Evolutionary conservation across 495 filamentous ascomycete genomes (phyloP), one percentile per base, ranked within the genome.

Genomic region (Annulohypoxylon maeteangense): DNA sequence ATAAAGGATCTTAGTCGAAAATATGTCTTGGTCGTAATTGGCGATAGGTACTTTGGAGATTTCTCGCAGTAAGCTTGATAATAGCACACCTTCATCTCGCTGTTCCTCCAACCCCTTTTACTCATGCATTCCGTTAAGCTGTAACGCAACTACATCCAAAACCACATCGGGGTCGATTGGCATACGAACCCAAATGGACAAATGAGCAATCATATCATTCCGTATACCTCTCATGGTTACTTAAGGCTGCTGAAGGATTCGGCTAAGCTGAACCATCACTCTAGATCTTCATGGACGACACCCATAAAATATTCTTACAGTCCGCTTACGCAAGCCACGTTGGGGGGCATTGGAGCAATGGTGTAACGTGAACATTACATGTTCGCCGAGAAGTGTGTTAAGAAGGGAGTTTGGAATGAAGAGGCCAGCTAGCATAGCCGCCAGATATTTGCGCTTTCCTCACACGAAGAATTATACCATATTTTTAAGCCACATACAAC

Each of bases 71-170:
- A 48, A 32, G 20, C 27, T 48, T 20, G 18, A 12, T 57, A 57
- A 64, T 25, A 55, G n/a, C 27, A 65, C 62, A 22, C 62, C 51
- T 62, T 29, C 40, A 22, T 60, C 40, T 40, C 12, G 5, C 29
- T 18, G 8, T 65, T 65, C 38, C 29, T 27, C 25, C 56, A 16
- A 7, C 54, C 18, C 34, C 36, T 55, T 45, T 20, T 67, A 53
- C 47, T 51, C 32, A 27, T 57, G 54, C 64, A 44, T 42, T n/a
- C 11, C 23, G 20, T 53, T 38, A 25, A 51, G 20, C 29, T 31
- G 42, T 20, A 20, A 58, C 54, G n/a, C 10, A 16, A 38, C 14
- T 47, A 18, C 50, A 44, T 20, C 16, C 18, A 23, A 25, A 27
- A 50, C 62, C 18, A 57, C 51, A 50, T 38, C 34, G 27, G 32